Base-by-base conservation (phyloP, 805 yeast genomes). In the Kluyveromyces siamensis region DNA sequence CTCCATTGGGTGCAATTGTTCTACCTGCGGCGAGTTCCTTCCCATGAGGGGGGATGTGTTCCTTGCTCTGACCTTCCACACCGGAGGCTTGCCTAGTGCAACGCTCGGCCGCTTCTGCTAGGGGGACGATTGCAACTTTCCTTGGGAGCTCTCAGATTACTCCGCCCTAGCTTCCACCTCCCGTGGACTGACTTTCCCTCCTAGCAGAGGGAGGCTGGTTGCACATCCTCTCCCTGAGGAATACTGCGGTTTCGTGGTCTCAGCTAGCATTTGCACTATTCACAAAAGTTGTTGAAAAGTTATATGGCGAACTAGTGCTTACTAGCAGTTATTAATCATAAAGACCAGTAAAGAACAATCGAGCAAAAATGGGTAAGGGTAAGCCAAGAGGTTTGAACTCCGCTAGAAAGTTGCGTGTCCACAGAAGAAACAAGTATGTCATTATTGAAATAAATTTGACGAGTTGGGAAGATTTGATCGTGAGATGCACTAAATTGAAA, bases 321-420 rank as follows among this genome's bases (percentile, higher is more conserved):
- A 30, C 3, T 13, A 30, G 14, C 14, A 30, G 35, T 30, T 30
- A 30, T 13, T 11, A 2, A 30, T 30, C 27, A 33, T 25, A 43
- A n/a, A 30, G n/a, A 35, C 27, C 45, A 43, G 45, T 43, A 33
- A 43, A 43, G 45, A 61, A 54, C 54, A 53, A 53, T 44, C 50
- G 54, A 58, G 44, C 59, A 76, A 87, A 73, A 72, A 91, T 91
- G 98, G 97, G 97, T 82, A 89, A 86, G 80, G 97, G 96, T 79
- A 90, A 90, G 81, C 99, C 99, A 84, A 88, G 99, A 87, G 99
- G 99, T 76, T 81, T 93, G 77, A 91, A 93, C 88, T 85, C 99
- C 74, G 99, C 99, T 73, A 88, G 99, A 86, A 93, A 93, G 84
- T 87, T 93, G 79, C 90, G 99, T 85, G 89, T 84, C 77, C 95